Conservation (phyloP, 2,329 filamentous ascomycete species). For the Colletotrichum navitas region DNA sequence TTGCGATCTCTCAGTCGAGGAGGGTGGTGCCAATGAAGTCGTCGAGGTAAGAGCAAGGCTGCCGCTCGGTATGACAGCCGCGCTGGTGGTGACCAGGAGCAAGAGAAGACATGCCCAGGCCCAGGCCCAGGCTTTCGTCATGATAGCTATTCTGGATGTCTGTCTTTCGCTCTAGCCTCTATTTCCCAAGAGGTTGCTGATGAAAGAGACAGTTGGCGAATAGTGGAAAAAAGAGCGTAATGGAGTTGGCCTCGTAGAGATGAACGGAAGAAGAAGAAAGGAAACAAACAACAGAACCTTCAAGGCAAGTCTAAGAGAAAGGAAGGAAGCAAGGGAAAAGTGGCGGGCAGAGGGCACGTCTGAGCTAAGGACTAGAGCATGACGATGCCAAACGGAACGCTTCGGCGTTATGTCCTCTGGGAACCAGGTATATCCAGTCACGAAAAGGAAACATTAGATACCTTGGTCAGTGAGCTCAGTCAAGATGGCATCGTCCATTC, state of each 20-base stretch:
- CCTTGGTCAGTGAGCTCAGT: neutral
- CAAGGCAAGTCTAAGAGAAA: neutral
- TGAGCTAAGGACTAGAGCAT: neutral
- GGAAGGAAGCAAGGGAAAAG: neutral
- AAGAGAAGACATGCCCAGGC: slow-evolving; percentile 1
- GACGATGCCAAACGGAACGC: neutral
- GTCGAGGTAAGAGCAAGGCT: neutral
- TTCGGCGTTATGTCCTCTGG: neutral
- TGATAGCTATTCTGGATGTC: neutral
- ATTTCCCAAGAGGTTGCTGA: neutral
- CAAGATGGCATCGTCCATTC: neutral
- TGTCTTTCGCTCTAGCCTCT: neutral
- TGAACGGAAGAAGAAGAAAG: neutral
- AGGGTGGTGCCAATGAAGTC: neutral
- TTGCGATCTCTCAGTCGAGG: neutral
- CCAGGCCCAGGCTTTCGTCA: slow-evolving; percentile 1
- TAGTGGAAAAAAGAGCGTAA: neutral
- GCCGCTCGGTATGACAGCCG: neutral
- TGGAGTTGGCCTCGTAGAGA: neutral
- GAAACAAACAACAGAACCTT: neutral
- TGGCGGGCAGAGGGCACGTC: neutral
- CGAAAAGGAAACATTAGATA: neutral
- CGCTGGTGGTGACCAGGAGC: neutral
- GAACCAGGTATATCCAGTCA: neutral
- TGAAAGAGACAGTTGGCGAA: neutral